Evolutionary conservation across 2,329 filamentous ascomycete species (phyloP).

Genomic region (Orbilia blumenaviensis): DNA sequence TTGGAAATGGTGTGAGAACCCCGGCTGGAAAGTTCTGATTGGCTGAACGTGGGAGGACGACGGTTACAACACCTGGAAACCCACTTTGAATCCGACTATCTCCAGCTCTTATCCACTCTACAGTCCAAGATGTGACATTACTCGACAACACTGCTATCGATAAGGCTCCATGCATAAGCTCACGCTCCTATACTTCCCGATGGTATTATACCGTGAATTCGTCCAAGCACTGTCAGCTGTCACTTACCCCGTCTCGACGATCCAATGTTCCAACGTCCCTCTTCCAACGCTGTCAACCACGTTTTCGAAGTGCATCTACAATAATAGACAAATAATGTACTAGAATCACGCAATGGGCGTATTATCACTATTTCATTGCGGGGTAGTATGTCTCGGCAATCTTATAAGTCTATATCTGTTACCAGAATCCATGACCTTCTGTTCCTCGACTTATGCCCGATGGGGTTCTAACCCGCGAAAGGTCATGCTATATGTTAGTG

Average conservation of each 20-base stretch:
- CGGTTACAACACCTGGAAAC: neutral
- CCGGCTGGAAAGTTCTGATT: neutral
- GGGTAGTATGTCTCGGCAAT: conserved; percentile 2
- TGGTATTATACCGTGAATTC: neutral
- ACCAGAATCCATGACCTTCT: conserved; percentile 6
- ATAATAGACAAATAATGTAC: conserved; percentile 18
- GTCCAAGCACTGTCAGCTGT: conserved; percentile 40
- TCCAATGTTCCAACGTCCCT: conserved; percentile 4
- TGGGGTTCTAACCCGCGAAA: conserved; percentile 13
- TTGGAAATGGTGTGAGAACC: conserved; percentile 46
- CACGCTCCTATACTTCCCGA: conserved; percentile 16
- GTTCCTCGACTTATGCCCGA: conserved; percentile 3
- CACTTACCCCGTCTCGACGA: conserved; percentile 17
- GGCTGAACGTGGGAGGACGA: neutral
- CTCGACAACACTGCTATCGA: neutral
- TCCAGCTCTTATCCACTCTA: neutral
- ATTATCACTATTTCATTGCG: neutral
- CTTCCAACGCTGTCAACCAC: conserved; percentile 22
- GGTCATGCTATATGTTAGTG: conserved; percentile 5
- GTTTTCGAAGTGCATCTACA: conserved; percentile 17
- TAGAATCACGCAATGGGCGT: conserved; percentile 3
- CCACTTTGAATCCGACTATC: conserved; percentile 2
- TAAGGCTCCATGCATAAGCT: neutral
- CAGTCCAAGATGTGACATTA: neutral
- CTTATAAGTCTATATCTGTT: conserved; percentile 19